Conservation (phyloP, 1,284 basidiomycete genomes). For the Athelia sp. region DNA sequence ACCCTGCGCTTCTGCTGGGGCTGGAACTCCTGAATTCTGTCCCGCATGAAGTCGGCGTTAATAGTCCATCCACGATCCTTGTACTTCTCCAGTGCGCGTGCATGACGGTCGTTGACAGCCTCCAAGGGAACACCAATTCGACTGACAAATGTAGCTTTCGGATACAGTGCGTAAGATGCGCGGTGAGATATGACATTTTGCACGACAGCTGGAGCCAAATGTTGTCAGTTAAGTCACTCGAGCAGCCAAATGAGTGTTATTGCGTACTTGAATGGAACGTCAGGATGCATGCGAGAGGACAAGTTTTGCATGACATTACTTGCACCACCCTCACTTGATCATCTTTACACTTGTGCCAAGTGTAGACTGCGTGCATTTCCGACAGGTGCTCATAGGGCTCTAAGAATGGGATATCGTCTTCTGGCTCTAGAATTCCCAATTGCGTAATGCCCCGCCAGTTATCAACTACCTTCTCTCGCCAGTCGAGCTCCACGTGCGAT, state of each 20-base stretch:
- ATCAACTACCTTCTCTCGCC: background rate
- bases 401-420: background rate
- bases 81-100: background rate
- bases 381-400: conserved; percentile 7
- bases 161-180: conserved; percentile 28
- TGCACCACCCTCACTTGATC: conserved; percentile 26
- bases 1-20: background rate
- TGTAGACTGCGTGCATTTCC: conserved; percentile 16
- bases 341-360: conserved; percentile 13
- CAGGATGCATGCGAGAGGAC: conserved; percentile 30
- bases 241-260: background rate
- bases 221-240: background rate
- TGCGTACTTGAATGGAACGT: conserved; percentile 40
- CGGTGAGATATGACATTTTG: conserved; percentile 36
- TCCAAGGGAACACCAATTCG: conserved; percentile 7
- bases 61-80: background rate
- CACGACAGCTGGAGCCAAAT: conserved; percentile 19
- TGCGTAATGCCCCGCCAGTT: background rate
- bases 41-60: background rate
- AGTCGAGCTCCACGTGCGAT: background rate
- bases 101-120: background rate
- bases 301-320: conserved; percentile 22
- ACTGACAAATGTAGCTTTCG: conserved; percentile 25
- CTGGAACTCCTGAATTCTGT: background rate
- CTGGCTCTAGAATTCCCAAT: background rate